Evolutionary conservation across 192 early-diverging fungal species (phyloP).

Genomic region (Linnemannia elongata): DNA sequence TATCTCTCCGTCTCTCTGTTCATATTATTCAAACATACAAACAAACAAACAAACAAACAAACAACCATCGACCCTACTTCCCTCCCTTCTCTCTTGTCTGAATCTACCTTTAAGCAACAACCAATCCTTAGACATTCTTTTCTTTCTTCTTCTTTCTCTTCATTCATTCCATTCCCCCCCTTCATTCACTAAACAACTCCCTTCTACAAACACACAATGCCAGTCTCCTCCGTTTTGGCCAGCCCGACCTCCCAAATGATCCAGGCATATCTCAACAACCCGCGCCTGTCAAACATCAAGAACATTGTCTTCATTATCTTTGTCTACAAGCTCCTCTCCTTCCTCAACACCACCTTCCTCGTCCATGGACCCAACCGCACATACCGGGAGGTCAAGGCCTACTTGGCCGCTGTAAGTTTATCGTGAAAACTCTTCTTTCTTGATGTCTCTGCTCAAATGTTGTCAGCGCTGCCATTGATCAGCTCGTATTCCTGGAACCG

Average conservation of each 20-base stretch:
- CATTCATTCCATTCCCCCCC: neutral
- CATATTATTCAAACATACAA: neutral
- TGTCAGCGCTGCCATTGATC: neutral
- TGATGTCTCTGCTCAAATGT: neutral
- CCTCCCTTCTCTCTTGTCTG: neutral
- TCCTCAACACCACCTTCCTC: constrained; percentile 61
- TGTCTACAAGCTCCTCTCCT: constrained; percentile 62
- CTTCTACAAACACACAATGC: constrained; percentile 28
- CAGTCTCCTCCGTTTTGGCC: constrained; percentile 38
- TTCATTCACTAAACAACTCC: neutral
- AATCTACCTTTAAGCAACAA: neutral
- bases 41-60: neutral
- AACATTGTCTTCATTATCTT: constrained; percentile 75
- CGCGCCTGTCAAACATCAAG: constrained; percentile 62
- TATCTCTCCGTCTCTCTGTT: neutral
- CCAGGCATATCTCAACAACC: constrained; percentile 58
- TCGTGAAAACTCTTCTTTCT: neutral
- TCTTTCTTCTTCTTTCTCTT: neutral
- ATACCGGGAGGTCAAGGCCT: constrained; percentile 56
- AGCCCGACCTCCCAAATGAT: constrained; percentile 35
- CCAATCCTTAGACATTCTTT: neutral
- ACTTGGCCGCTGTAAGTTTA: constrained; percentile 61
- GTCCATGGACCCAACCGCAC: constrained; percentile 71
- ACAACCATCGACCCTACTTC: neutral
- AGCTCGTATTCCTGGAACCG: neutral